These are phyloP conservation scores for Cyamopsis tetragonoloba DNA, from an alignment of 306 rosid genomes.

Conservation along the genomic window DNA sequence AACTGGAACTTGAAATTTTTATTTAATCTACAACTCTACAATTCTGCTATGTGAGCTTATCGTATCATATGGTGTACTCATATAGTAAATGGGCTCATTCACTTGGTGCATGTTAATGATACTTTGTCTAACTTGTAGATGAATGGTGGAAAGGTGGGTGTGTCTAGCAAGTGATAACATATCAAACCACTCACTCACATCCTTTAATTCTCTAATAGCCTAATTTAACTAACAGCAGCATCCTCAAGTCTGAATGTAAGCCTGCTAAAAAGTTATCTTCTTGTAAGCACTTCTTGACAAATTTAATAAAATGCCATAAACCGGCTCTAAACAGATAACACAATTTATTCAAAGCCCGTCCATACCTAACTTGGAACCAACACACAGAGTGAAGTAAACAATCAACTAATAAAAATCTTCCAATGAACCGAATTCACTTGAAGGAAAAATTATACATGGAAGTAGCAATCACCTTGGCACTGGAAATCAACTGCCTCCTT, in stretches of 20 bases:
- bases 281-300: too few species aligned
- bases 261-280: too few species aligned
- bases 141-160: not conserved
- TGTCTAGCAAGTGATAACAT: not conserved
- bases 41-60: not conserved
- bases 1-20: not conserved
- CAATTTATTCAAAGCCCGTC: not conserved
- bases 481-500: slow-evolving; percentile 68
- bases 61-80: not conserved
- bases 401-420: not conserved
- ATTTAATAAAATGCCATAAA: too few species aligned
- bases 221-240: not conserved
- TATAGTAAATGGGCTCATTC: too few species aligned
- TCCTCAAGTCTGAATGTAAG: not conserved
- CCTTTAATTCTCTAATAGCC: too few species aligned
- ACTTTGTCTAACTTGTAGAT: not conserved
- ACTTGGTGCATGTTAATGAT: not conserved
- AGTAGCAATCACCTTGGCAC: slow-evolving; percentile 57
- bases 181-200: not conserved
- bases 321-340: not conserved
- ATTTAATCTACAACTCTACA: not conserved
- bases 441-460: not conserved
- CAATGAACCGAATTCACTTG: not conserved
- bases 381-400: not conserved
- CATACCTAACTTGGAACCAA: not conserved